Conservation (phyloP, 2,329 filamentous ascomycete species). For the Neonectria magnoliae region DNA sequence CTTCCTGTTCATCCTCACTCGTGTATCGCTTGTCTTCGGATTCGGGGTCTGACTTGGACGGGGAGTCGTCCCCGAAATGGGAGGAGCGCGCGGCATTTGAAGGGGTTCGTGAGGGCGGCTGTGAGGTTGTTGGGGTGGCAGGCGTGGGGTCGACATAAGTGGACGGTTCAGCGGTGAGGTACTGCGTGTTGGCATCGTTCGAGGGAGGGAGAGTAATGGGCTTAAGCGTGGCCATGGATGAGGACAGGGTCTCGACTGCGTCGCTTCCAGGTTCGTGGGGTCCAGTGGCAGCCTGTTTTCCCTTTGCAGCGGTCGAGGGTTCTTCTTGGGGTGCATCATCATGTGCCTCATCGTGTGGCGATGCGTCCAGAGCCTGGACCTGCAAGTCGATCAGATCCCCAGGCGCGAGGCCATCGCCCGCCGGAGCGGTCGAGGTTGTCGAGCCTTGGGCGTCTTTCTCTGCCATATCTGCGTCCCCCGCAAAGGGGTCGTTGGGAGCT, state of each 20-base stretch:
- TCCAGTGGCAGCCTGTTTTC: constrained; percentile 38
- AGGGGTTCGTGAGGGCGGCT: constrained; percentile 68
- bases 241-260: constrained; percentile 50
- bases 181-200: constrained; percentile 51
- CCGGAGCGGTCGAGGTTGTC: constrained; percentile 1
- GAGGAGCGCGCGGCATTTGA: constrained; percentile 63
- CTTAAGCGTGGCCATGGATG: constrained; percentile 61
- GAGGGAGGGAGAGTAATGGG: constrained; percentile 53
- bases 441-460: constrained; percentile 12
- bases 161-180: constrained; percentile 58
- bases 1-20: constrained; percentile 73
- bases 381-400: constrained; percentile 38
- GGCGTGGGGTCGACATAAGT: constrained; percentile 68
- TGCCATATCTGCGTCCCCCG: constrained; percentile 22
- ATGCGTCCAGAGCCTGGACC: constrained; percentile 21
- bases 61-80: constrained; percentile 57
- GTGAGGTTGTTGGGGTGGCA: constrained; percentile 64
- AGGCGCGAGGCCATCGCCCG: constrained; percentile 7
- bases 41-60: constrained; percentile 62
- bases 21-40: constrained; percentile 67
- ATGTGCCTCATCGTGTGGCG: constrained; percentile 12
- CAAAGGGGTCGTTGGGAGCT: constrained; percentile 28
- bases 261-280: constrained; percentile 25
- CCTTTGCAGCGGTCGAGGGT: constrained; percentile 32
- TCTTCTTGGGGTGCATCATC: constrained; percentile 17